Base-by-base conservation (phyloP, 2,329 filamentous ascomycete genomes). In the Cercospora sojina region DNA sequence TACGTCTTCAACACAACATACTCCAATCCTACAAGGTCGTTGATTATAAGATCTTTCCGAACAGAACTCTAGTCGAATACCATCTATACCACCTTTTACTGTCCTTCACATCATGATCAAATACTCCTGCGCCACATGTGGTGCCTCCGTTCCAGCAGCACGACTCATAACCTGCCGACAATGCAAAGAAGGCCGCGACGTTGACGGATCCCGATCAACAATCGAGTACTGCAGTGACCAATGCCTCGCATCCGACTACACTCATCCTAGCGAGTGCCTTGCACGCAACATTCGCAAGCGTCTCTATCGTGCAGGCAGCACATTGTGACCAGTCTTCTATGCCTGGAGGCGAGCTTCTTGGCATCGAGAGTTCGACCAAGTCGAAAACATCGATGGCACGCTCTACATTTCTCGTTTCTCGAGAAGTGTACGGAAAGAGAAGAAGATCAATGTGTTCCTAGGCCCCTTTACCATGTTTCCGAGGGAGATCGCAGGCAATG, bases 211-310 rank as follows among this genome's bases (percentile, higher is more conserved):
- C 1, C 41, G 2, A 18, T 31, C 59, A 3, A 53, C 31, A 3
- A 53, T 16, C 2, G 2, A 8, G 0, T 62, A 62, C 47, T 62
- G 59, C 43, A 53, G 43, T 12, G 9, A 43, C 13, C 41, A 5
- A 10, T 62, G 59, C 8, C 59, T 31, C 43, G 13, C 9, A 12
- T 29, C n/a, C 27, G 59, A 62, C n/a, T 6, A n/a, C 25, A 35
- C 43, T 35, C 59, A 62, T 10, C 43, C 43, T 1, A 27, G 12
- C 31, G 20, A 62, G 10, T 62, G 59, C 20, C 13, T 38, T 3
- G 43, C 43, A 27, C 41, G 59, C 31, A 55, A 62, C 18, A 62
- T 62, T 20, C 59, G 59, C 2, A 55, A 62, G 7, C 23, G 29
- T 5, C 29, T 62, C 4, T 62, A 53, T 16, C 59, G 59, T 5